Evolutionary conservation across 1,139 yeast genomes (phyloP), one percentile per base, ranked within the genome.

Genomic region (Taphrina communis): DNA sequence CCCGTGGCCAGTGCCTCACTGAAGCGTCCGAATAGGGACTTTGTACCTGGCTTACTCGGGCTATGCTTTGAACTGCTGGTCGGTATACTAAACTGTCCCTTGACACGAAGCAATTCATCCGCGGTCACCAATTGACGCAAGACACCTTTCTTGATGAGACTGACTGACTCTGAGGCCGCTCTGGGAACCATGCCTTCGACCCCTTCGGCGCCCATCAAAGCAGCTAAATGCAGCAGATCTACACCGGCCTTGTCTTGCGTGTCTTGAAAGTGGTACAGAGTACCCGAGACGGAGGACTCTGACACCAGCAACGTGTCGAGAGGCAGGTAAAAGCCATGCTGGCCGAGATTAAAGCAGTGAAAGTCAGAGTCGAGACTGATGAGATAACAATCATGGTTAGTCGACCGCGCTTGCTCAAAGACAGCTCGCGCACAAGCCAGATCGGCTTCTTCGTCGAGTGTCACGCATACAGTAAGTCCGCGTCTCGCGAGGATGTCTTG

Each of bases 311-410:
- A 19, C 9, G 51, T n/a, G 42, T 58, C 62, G 42, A 58, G 62
- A 1, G 62, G 62, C 19, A 42, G 42, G 42, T 58, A 58, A 53
- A 11, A 46, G 8, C 62, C 62, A 14, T 44, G 51, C 35, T 31
- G 39, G 6, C 62, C 62, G 62, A 58, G 62, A 44, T 58, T 6
- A 53, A 58, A 58, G 46, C 62, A 58, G 21, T 58, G 62, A n/a
- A 58, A 31, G 42, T 58, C 62, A 31, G 62, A 58, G 25, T 58
- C 62, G 11, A 58, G 62, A 44, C 62, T 58, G 51, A 58, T n/a
- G 14, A 58, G 53, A 21, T 44, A 58, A 25, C 52, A 42, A 2
- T 25, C 50, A 8, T 6, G 8, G 12, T 5, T 2, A 12, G 35
- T 21, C 38, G 39, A 14, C 42, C 14, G n/a, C 12, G 42, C 35